Conservation (phyloP, 2,329 filamentous ascomycete genomes). For the Hypoxylon sp. region DNA sequence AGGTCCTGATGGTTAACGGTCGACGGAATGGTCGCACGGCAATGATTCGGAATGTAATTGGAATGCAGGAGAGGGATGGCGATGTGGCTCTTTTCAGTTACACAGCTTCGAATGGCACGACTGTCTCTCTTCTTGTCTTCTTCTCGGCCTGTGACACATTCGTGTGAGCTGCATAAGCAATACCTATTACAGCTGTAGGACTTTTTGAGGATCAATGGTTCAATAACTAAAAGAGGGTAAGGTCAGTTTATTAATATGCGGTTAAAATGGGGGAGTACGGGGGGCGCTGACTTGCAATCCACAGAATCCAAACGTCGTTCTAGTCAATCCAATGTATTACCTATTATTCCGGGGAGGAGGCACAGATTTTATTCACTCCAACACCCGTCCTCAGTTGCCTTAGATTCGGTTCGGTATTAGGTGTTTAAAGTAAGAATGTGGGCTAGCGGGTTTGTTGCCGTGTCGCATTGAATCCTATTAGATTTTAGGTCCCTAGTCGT, state of each 20-base stretch:
- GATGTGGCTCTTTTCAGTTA: slow-evolving; percentile 19
- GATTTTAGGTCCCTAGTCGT: not conserved
- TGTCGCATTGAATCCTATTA: slow-evolving; percentile 20
- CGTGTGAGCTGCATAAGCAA: slow-evolving; percentile 26
- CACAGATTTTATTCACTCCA: not conserved
- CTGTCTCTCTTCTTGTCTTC: slow-evolving; percentile 2
- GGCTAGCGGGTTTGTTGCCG: not conserved
- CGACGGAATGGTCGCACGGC: slow-evolving; percentile 10
- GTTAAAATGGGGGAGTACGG: slow-evolving; percentile 30
- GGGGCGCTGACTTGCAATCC: slow-evolving; percentile 1
- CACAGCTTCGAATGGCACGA: slow-evolving; percentile 14
- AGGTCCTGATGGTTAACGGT: not conserved
- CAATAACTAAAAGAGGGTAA: slow-evolving; percentile 11
- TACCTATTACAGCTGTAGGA: slow-evolving; percentile 35
- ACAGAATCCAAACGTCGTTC: slow-evolving; percentile 2
- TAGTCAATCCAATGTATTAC: slow-evolving; percentile 9
- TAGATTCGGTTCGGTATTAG: not conserved
- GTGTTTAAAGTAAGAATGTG: slow-evolving; percentile 1
- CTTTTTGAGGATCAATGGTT: slow-evolving; percentile 24
- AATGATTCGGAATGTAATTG: slow-evolving; percentile 22
- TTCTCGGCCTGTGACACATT: slow-evolving; percentile 20
- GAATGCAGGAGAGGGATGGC: slow-evolving; percentile 25
- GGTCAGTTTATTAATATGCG: slow-evolving; percentile 44
- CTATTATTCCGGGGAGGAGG: slow-evolving; percentile 34
- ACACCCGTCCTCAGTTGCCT: not conserved